Evolutionary conservation across 805 yeast genomes (phyloP).

Genomic region (Candida koratica): DNA sequence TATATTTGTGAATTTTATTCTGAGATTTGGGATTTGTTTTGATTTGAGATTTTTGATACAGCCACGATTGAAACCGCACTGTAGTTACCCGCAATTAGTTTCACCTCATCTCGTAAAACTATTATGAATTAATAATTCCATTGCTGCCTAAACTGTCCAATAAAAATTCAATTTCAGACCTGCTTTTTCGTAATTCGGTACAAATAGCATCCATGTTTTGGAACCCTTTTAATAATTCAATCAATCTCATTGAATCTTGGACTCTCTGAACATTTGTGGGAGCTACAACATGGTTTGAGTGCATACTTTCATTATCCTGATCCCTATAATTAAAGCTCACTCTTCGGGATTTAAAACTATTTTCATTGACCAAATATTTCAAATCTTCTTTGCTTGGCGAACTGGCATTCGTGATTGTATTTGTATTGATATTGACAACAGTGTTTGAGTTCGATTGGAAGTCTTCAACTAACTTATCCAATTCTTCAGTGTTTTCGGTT

Average conservation of each 20-base stretch:
- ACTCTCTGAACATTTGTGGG: constrained; percentile 14
- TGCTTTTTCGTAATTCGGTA: constrained; percentile 58
- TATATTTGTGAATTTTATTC: constrained; percentile 6
- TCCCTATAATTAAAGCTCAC: constrained; percentile 30
- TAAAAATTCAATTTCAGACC: constrained; percentile 51
- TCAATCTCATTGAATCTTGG: constrained; percentile 32
- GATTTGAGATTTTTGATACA: constrained; percentile 4
- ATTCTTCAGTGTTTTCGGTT: constrained; percentile 19
- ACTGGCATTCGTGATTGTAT: not conserved
- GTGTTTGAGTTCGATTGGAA: constrained; percentile 11
- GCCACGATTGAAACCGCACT: not conserved
- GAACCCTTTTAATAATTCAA: constrained; percentile 46
- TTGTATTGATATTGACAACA: constrained; percentile 10
- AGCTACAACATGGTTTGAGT: constrained; percentile 7
- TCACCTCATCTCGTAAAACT: too few relatives aligned
- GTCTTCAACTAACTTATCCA: constrained; percentile 16
- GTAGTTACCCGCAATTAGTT: constrained; percentile 3
- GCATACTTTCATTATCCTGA: constrained; percentile 8
- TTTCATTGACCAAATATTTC: constrained; percentile 21
- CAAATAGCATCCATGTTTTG: constrained; percentile 65
- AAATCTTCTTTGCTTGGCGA: constrained; percentile 9
- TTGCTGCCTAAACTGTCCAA: constrained; percentile 34
- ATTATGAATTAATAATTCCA: constrained; percentile 32
- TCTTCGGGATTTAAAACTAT: constrained; percentile 19
- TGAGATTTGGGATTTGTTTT: constrained; percentile 12